Evolutionary conservation across 1,284 basidiomycete species (phyloP).

Genomic region (Trichosporon ovoides): DNA sequence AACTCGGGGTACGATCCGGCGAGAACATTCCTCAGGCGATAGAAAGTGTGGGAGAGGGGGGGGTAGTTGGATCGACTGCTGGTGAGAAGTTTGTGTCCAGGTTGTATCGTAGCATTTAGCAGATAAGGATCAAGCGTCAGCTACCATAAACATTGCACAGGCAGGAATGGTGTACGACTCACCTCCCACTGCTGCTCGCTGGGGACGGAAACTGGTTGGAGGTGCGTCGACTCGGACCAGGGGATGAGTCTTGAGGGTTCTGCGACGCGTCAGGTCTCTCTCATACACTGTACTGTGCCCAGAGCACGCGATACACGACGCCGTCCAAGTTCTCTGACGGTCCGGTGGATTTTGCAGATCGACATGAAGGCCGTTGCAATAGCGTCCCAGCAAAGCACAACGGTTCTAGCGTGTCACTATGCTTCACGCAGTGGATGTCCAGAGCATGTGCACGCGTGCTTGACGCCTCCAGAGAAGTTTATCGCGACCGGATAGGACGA

Average conservation of each 20-base stretch:
- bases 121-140: not conserved
- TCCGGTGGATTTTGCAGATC: no score
- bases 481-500: conserved; percentile 14
- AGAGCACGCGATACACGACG: not conserved
- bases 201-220: not conserved
- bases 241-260: not conserved
- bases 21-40: conserved; percentile 69
- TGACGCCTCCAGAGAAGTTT: conserved; percentile 8
- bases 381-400: no score
- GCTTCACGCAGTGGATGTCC: no score
- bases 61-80: conserved; percentile 55
- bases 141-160: not conserved
- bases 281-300: no score
- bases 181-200: not conserved
- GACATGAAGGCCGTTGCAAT: no score
- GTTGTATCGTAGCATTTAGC: not conserved
- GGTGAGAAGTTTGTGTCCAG: conserved; percentile 13
- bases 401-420: no score
- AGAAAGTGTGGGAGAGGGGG: conserved; percentile 70
- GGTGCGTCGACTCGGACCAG: conserved; percentile 5
- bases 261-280: not conserved
- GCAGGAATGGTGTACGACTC: not conserved
- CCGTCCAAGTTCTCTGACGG: not conserved
- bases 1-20: conserved; percentile 78
- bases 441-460: no score